These are phyloP conservation scores for Selaginella moellendorffii DNA, from an alignment of 75 land plant genomes.

Conservation along the genomic window DNA sequence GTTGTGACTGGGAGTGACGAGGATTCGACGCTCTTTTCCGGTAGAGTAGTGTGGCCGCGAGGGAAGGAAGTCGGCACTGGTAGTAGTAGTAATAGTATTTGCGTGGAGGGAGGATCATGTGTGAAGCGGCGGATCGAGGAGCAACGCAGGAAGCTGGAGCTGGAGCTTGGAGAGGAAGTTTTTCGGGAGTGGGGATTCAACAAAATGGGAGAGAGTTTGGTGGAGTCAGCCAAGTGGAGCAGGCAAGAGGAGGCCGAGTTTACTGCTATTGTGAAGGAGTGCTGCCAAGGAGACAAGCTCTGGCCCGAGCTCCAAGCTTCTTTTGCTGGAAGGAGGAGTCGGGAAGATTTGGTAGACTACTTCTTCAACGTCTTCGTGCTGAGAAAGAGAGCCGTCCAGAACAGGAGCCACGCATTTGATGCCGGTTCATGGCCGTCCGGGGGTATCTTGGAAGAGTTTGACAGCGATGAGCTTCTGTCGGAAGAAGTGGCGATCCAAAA, in stretches of 20 bases:
- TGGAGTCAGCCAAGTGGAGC: slow-evolving; percentile 29
- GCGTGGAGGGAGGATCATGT: slow-evolving; percentile 52
- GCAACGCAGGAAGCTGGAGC: slow-evolving; percentile 31
- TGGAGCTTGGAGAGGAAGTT: slow-evolving; percentile 45
- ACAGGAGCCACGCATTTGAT: slow-evolving; percentile 48
- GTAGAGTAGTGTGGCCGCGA: too few species aligned
- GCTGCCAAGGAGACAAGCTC: slow-evolving; percentile 57
- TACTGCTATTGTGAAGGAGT: slow-evolving; percentile 43
- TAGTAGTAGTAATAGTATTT: slow-evolving; percentile 23
- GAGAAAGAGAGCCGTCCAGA: slow-evolving; percentile 61
- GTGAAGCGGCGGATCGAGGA: slow-evolving; percentile 52
- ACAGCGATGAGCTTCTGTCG: too few species aligned
- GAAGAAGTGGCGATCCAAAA: too few species aligned
- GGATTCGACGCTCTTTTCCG: too few species aligned
- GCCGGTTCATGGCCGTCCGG: too few species aligned
- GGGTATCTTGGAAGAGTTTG: too few species aligned
- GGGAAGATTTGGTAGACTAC: slow-evolving; percentile 68
- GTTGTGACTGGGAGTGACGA: not conserved
- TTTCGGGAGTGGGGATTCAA: slow-evolving; percentile 52
- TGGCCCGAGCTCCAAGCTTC: slow-evolving; percentile 28
- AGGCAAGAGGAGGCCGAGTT: too few species aligned
- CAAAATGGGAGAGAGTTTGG: slow-evolving; percentile 52
- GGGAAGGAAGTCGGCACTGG: slow-evolving; percentile 17
- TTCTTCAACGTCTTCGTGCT: slow-evolving; percentile 82
- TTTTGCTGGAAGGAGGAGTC: slow-evolving; percentile 19